These are phyloP conservation scores for Candida ovalis DNA, from an alignment of 805 yeast species.

Conservation along the genomic window DNA sequence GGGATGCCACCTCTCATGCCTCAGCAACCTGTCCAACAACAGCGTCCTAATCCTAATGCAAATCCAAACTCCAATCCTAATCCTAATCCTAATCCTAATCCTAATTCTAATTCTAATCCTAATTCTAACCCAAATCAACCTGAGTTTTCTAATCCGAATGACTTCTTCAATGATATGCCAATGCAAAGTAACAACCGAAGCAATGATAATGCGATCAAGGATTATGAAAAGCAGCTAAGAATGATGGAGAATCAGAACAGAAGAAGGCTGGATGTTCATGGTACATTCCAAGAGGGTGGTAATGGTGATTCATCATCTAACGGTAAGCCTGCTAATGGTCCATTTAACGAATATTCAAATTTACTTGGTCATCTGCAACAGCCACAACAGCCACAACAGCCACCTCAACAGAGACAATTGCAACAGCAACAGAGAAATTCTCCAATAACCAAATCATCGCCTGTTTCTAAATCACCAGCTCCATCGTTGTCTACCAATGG, in stretches of 20 bases:
- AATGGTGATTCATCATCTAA: conserved; percentile 3
- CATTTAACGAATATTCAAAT: conserved; percentile 21
- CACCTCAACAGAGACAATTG: conserved; percentile 2
- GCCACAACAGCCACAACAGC: conserved; percentile 8
- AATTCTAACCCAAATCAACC: conserved; percentile 13
- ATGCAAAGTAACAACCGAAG: conserved; percentile 8
- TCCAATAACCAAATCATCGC: conserved; percentile 18
- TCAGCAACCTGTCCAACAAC: conserved; percentile 13
- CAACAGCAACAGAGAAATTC: conserved; percentile 15
- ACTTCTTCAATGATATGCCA: conserved; percentile 20
- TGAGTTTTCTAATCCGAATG: conserved; percentile 20
- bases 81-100: conserved; percentile 9
- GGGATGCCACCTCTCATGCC: conserved; percentile 2
- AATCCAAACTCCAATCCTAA: conserved; percentile 14
- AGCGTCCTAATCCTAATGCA: conserved; percentile 13
- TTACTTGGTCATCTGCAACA: conserved; percentile 21
- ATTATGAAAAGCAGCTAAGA: conserved; percentile 77
- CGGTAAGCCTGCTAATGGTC: conserved; percentile 14
- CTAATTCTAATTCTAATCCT: conserved; percentile 14
- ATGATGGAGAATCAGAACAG: conserved; percentile 73
- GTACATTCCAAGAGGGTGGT: conserved; percentile 31
- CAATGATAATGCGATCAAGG: conserved; percentile 60
- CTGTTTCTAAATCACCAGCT: conserved; percentile 11
- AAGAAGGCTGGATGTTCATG: conserved; percentile 54
- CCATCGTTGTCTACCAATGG: conserved; percentile 6